Evolutionary conservation across 768 basidiomycete genomes (phyloP).

Genomic region (Imleria badia): DNA sequence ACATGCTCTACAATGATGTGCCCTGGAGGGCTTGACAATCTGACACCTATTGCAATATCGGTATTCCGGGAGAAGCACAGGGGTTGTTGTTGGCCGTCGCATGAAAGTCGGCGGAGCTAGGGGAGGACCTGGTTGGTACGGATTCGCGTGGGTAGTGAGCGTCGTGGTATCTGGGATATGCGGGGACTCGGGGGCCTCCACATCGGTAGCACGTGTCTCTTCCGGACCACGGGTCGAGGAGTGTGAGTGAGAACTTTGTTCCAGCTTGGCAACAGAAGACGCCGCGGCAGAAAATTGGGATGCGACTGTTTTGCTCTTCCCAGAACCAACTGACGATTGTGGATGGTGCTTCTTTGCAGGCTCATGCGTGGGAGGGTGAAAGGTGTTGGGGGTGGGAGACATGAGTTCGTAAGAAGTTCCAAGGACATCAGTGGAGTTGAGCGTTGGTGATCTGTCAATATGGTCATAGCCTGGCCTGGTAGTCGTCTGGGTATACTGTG

Average conservation of each 20-base stretch:
- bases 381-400: slow-evolving; percentile 14
- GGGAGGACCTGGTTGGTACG: slow-evolving; percentile 2
- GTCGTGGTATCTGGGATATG: slow-evolving; percentile 3
- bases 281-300: slow-evolving; percentile 8
- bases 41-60: slow-evolving; percentile 65
- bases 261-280: slow-evolving; percentile 15
- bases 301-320: slow-evolving; percentile 15
- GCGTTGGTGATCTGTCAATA: slow-evolving; percentile 19
- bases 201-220: slow-evolving; percentile 21
- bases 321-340: slow-evolving; percentile 24
- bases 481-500: slow-evolving; percentile 25
- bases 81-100: slow-evolving; percentile 38
- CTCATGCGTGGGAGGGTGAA: slow-evolving; percentile 16
- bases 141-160: slow-evolving; percentile 12
- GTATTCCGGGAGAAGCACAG: slow-evolving; percentile 58
- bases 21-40: slow-evolving; percentile 68
- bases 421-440: slow-evolving; percentile 24
- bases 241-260: slow-evolving; percentile 18
- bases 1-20: slow-evolving; percentile 82
- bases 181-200: slow-evolving; percentile 7
- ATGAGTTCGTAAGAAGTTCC: slow-evolving; percentile 30
- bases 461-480: slow-evolving; percentile 23
- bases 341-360: slow-evolving; percentile 9
- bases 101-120: slow-evolving; percentile 18
- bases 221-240: slow-evolving; percentile 14